Percentiles rank a stretch among this genome's conserved stretches.
phyloP scores from a whole-genome alignment of 2,329 filamentous ascomycete species.

The Leptodontidium sp. region DNA sequence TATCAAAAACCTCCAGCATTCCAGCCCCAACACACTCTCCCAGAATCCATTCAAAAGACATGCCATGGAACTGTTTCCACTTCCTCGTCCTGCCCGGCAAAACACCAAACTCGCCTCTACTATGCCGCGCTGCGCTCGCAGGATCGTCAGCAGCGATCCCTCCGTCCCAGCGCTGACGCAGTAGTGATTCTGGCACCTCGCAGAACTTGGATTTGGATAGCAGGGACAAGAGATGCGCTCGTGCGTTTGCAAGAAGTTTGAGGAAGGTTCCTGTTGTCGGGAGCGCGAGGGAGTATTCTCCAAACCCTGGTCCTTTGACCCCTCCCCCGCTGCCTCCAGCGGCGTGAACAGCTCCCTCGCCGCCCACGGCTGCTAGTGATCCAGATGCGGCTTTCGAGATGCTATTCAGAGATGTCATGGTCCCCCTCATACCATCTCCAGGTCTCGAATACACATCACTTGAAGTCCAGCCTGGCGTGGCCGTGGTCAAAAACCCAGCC shows the following conservation, averaged over 20 bases:
- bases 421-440: constrained; percentile 52
- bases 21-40: constrained; percentile 76
- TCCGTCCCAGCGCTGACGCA: constrained; percentile 77
- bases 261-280: constrained; percentile 73
- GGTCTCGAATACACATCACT: constrained; percentile 53
- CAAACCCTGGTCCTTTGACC: constrained; percentile 37
- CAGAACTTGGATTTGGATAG: constrained; percentile 66
- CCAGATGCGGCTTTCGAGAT: constrained; percentile 74
- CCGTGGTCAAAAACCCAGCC: constrained; percentile 71
- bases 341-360: constrained; percentile 68
- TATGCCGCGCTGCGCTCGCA: constrained; percentile 56
- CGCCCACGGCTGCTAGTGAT: constrained; percentile 73
- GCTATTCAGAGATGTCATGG: constrained; percentile 66
- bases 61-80: constrained; percentile 75
- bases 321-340: constrained; percentile 61
- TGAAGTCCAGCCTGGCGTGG: constrained; percentile 48
- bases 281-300: constrained; percentile 64
- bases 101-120: constrained; percentile 65
- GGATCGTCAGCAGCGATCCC: constrained; percentile 59
- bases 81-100: constrained; percentile 69
- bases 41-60: constrained; percentile 76
- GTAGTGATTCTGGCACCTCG: constrained; percentile 67
- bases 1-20: constrained; percentile 77
- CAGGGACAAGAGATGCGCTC: constrained; percentile 67
- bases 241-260: constrained; percentile 67